These are phyloP conservation scores for Apiospora pterosperma DNA, from an alignment of 2,329 filamentous ascomycete genomes.

Conservation along the genomic window DNA sequence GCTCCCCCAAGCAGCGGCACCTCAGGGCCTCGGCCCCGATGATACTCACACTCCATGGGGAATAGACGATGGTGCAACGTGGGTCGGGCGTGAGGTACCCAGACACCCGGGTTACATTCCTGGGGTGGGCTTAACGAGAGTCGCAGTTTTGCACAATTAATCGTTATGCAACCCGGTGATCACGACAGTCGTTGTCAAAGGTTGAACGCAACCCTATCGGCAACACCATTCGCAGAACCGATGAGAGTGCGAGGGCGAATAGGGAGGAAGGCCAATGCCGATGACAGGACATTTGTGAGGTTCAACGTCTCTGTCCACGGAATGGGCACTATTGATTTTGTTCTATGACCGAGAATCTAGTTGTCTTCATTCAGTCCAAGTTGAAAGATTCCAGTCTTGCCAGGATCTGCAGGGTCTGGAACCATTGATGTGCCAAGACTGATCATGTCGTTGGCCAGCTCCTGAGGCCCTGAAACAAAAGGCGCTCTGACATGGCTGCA, in stretches of 20 bases:
- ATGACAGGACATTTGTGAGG: not conserved
- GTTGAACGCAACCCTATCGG: not conserved
- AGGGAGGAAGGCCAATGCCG: not conserved
- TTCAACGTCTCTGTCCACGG: not conserved
- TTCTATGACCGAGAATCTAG: too few species aligned
- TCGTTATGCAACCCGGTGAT: not conserved
- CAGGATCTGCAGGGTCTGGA: too few species aligned
- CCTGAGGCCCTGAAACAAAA: too few species aligned
- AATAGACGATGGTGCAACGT: not conserved
- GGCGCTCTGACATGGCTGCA: too few species aligned
- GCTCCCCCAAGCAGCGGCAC: not conserved
- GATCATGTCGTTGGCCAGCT: too few species aligned
- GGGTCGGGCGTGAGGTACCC: not conserved
- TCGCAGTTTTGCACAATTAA: not conserved
- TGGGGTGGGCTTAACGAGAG: not conserved
- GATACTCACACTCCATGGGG: not conserved
- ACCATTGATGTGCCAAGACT: too few species aligned
- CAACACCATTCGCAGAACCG: not conserved
- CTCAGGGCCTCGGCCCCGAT: not conserved
- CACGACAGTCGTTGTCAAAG: not conserved
- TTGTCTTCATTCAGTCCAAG: too few species aligned
- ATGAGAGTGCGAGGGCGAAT: constrained; percentile 15
- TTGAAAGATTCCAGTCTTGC: too few species aligned
- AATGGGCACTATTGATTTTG: not conserved
- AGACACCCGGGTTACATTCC: not conserved